Conservation (phyloP, 495 filamentous ascomycete species). For the Parmelia sp. region DNA sequence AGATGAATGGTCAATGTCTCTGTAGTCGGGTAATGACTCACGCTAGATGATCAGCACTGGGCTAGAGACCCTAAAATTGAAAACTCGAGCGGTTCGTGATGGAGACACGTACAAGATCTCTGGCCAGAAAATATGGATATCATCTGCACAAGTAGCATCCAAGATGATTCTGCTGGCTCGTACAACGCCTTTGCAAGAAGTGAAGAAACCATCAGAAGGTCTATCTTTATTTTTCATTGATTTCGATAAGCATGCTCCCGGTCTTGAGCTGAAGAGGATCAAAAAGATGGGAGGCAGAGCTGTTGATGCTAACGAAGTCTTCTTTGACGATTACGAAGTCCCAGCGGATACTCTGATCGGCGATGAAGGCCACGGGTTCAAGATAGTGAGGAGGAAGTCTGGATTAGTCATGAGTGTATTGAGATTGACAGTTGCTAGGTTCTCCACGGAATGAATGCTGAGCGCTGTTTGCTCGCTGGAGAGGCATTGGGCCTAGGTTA, state of each 20-base stretch:
- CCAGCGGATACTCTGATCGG: conserved; percentile 58
- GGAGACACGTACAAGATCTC: conserved; percentile 54
- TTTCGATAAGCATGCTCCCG: conserved; percentile 48
- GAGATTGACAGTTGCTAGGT: conserved; percentile 33
- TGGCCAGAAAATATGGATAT: conserved; percentile 82
- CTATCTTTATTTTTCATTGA: conserved; percentile 73
- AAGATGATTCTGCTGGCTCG: conserved; percentile 76
- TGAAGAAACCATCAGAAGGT: conserved; percentile 59
- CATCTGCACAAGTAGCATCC: conserved; percentile 66
- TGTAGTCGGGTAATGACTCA: conserved; percentile 6
- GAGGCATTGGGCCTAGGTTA: conserved; percentile 75
- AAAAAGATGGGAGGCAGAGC: conserved; percentile 76
- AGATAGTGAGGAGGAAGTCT: conserved; percentile 39
- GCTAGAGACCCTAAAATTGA: conserved; percentile 63
- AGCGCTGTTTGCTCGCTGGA: conserved; percentile 68
- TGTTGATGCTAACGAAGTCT: conserved; percentile 78
- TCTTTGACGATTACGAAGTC: conserved; percentile 68
- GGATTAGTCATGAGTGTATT: not conserved
- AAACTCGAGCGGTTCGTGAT: conserved; percentile 50
- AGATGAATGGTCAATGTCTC: not conserved
- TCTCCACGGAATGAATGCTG: conserved; percentile 79
- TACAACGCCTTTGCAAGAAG: conserved; percentile 60
- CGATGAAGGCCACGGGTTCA: conserved; percentile 65
- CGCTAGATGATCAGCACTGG: conserved; percentile 51
- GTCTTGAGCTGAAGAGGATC: conserved; percentile 61